Conservation (phyloP, 331 rosid genomes). For the Ulmus americana region DNA sequence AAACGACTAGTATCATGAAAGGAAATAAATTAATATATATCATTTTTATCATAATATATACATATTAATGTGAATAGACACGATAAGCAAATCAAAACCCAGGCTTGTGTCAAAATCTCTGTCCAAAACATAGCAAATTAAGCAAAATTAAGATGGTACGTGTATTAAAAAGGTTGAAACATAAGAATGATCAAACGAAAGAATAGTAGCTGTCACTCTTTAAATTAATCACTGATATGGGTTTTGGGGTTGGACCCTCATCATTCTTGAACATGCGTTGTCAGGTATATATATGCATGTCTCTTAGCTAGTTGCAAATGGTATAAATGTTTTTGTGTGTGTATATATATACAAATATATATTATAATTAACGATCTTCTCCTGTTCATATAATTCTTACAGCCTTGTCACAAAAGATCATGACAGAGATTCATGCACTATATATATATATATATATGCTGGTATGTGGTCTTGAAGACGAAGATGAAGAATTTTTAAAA, state of each 20-base stretch:
- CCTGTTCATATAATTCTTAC: neutral
- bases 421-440: no score
- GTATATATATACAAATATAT: neutral
- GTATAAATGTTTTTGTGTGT: neutral
- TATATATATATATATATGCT: no score
- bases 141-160: neutral
- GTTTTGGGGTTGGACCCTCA: neutral
- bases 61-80: no score
- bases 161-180: neutral
- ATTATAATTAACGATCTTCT: neutral
- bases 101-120: no score
- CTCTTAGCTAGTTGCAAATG: neutral
- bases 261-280: neutral
- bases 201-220: conserved; percentile 4
- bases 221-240: neutral
- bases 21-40: no score
- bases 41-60: no score
- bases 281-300: neutral
- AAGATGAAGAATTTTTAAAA: no score
- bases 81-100: no score
- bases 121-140: no score
- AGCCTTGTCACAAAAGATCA: no score
- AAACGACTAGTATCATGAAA: no score
- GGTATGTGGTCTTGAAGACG: no score
- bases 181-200: neutral